Evolutionary conservation across 139 green algal genomes (phyloP), one percentile per base, ranked within the genome.

Genomic region (Astrephomene gubernaculifera): DNA sequence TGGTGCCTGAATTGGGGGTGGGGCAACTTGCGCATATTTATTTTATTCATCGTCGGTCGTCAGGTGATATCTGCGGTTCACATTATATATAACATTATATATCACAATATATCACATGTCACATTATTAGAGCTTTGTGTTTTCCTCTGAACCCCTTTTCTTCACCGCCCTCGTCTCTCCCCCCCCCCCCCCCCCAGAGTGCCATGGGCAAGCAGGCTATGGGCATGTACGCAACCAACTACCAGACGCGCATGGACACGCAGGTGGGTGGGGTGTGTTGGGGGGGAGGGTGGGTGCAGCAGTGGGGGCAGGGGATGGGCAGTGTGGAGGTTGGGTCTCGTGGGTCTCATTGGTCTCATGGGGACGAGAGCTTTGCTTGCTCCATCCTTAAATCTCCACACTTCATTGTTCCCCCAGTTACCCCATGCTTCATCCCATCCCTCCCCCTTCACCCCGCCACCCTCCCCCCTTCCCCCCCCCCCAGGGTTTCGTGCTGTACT

Each of bases 141-240:
- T n/a, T n/a, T n/a, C n/a, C n/a, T n/a, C n/a, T n/a, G n/a, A n/a
- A n/a, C n/a, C n/a, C n/a, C n/a, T n/a, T n/a, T n/a, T n/a, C n/a
- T n/a, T n/a, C n/a, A n/a, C n/a, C n/a, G n/a, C n/a, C 94, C 3
- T 98, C 93, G 73, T 41, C 99, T 99, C 94, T 96, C 96, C 1
- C 96, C 99, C 89, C 97, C 99, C 95, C 99, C 22, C 54, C 39
- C 65, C 91, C 92, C 87, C 74, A 86, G 68, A 60, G 45, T 90
- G 97, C 96, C 70, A 99, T 98, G 96, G 96, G 95, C 87, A 98
- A 98, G 91, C 96, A 98, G 94, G 95, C 97, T 10, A 99, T 99
- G 96, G 97, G 96, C 79, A 93, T 97, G 71, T 97, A 96, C 75
- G 90, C 90, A 64, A 97, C 94, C 43, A 98, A 98, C 89, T 98